phyloP scores from a whole-genome alignment of 345 rosid genomes.

The Eucalyptus tenuipes region DNA sequence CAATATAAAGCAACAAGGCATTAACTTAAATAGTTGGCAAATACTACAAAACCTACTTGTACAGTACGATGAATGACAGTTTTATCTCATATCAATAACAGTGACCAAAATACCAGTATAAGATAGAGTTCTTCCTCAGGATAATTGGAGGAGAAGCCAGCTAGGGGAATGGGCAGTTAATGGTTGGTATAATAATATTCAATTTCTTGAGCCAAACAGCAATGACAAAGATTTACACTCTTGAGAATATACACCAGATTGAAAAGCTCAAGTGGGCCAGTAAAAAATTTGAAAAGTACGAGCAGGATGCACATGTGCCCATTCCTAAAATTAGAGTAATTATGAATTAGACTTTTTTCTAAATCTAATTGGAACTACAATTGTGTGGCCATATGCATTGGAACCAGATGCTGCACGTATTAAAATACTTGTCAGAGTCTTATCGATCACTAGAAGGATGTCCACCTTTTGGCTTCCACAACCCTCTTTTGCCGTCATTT shows the following conservation, averaged over 20 bases:
- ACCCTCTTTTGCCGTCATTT: slow-evolving; percentile 66
- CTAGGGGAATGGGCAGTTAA: background rate
- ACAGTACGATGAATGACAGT: background rate
- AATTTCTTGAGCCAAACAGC: background rate
- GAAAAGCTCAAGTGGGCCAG: background rate
- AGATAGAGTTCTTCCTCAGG: background rate
- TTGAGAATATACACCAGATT: background rate
- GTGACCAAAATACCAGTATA: background rate
- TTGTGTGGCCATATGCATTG: background rate
- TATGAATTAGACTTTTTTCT: background rate
- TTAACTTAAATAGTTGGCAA: background rate
- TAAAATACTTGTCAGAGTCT: background rate
- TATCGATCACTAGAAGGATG: background rate
- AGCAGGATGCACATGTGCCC: background rate
- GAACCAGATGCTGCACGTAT: background rate
- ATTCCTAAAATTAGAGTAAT: background rate
- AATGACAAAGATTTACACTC: background rate
- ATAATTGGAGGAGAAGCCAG: background rate
- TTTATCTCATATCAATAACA: background rate
- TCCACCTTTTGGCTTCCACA: slow-evolving; percentile 75
- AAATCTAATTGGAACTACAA: background rate
- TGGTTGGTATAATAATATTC: background rate
- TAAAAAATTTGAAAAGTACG: background rate
- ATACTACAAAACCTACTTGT: background rate
- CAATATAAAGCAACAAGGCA: background rate